Percentiles rank a stretch among this genome's conserved stretches.
These are phyloP conservation scores for Trametes coccinea DNA, from an alignment of 768 basidiomycete genomes.

Conservation along the genomic window DNA sequence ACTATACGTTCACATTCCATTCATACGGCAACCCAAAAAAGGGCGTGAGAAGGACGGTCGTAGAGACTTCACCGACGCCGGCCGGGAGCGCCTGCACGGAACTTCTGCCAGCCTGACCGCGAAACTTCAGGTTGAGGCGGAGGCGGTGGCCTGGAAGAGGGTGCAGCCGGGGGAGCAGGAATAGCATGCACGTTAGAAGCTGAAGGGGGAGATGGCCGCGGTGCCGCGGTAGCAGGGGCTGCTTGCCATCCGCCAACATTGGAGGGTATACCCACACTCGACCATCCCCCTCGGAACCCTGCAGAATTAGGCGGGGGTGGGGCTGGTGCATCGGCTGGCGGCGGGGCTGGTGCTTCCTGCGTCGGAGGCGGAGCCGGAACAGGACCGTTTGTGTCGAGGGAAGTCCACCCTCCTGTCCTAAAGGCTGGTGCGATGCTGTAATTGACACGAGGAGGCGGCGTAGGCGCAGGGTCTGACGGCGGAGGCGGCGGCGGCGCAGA, in stretches of 20 bases:
- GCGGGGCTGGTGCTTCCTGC: constrained; percentile 1
- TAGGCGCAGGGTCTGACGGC: constrained; percentile 5
- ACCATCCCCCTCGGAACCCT: not conserved
- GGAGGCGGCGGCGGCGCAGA: constrained; percentile 6
- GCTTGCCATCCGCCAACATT: not conserved
- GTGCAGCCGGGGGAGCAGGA: not conserved
- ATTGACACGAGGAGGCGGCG: constrained; percentile 2
- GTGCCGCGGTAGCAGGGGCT: not conserved
- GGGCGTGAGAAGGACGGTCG: not conserved
- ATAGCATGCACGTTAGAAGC: not conserved
- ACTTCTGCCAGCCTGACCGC: constrained; percentile 32
- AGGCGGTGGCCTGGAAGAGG: not conserved
- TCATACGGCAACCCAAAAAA: constrained; percentile 2
- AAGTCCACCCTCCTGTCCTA: constrained; percentile 66
- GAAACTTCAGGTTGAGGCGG: constrained; percentile 17
- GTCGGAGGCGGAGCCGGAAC: constrained; percentile 3
- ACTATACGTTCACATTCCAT: constrained; percentile 24
- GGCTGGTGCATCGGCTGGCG: not conserved
- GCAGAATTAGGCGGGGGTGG: constrained; percentile 29
- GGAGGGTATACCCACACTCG: not conserved
- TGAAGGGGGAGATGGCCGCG: not conserved
- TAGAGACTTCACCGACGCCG: constrained; percentile 17
- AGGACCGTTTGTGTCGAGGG: constrained; percentile 51
- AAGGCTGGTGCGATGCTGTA: constrained; percentile 46
- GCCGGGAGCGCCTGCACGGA: constrained; percentile 29